Conservation (phyloP, 2,329 filamentous ascomycete species). For the Bipolaris victoriae region DNA sequence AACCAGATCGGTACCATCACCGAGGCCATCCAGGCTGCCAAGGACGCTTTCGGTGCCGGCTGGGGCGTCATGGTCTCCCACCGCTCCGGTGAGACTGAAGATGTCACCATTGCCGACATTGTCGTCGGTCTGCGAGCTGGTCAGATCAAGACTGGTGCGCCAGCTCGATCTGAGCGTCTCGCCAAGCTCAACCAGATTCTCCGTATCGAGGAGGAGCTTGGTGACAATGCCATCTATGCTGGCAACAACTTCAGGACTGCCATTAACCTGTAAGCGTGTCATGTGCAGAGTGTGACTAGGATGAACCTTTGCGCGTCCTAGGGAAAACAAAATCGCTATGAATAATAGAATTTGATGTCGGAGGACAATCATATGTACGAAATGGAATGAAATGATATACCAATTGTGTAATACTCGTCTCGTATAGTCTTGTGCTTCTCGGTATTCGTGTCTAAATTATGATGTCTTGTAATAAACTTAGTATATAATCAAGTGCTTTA, state of each 20-base stretch:
- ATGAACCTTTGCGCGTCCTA: background rate
- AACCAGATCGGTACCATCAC: constrained; percentile 99
- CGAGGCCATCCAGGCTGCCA: constrained; percentile 98
- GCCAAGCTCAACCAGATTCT: constrained; percentile 99
- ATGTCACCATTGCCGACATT: constrained; percentile 98
- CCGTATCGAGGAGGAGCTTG: constrained; percentile 97
- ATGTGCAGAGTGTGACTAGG: background rate
- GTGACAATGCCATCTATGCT: constrained; percentile 84
- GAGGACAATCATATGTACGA: constrained; percentile 9
- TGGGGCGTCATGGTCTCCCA: constrained; percentile 99
- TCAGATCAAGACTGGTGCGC: constrained; percentile 73
- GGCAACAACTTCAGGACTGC: constrained; percentile 90
- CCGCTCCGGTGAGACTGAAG: constrained; percentile 98
- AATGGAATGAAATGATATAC: constrained; percentile 9
- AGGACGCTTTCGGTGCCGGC: constrained; percentile 90
- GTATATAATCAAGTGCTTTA: background rate
- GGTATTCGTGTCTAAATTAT: background rate
- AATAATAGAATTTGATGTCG: constrained; percentile 13
- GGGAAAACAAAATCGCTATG: constrained; percentile 6
- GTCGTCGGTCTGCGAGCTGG: constrained; percentile 94
- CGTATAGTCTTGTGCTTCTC: background rate
- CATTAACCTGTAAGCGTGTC: constrained; percentile 67
- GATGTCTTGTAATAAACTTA: background rate
- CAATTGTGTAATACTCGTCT: background rate
- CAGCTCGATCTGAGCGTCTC: constrained; percentile 93